Evolutionary conservation across 176 grass and related monocot genomes (phyloP).

Genomic region (Oryza glumipatula): DNA sequence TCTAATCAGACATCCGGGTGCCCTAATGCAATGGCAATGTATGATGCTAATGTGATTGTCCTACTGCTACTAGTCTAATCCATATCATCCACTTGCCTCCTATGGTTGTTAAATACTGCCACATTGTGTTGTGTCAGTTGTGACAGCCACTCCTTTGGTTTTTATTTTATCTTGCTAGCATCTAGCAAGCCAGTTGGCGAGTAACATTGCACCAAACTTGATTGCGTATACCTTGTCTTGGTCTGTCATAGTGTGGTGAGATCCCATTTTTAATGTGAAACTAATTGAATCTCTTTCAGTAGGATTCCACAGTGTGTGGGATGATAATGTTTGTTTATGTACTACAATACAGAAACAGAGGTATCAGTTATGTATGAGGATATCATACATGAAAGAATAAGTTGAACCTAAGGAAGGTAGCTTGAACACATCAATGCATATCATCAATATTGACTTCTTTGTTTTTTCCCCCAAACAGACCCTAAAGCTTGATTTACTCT

Average conservation of each 20-base stretch:
- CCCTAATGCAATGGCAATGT: neutral
- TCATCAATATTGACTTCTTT: neutral
- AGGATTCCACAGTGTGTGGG: conserved; percentile 39
- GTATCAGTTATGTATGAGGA: conserved; percentile 3
- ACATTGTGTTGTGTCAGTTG: conserved; percentile 32
- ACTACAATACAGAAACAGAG: conserved; percentile 22
- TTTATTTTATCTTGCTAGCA: conserved; percentile 37
- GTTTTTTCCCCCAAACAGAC: neutral
- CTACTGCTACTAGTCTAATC: neutral
- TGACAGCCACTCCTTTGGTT: conserved; percentile 35
- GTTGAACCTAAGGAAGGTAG: conserved; percentile 12
- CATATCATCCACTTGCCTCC: conserved; percentile 24
- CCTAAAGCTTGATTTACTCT: neutral
- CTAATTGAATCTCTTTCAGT: conserved; percentile 18
- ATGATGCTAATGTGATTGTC: neutral
- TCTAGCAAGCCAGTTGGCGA: conserved; percentile 42
- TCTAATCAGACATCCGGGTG: conserved; percentile 31
- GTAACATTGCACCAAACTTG: conserved; percentile 37
- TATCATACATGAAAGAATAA: conserved; percentile 18
- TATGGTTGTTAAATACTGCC: conserved; percentile 50
- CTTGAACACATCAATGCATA: conserved; percentile 28
- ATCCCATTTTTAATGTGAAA: conserved; percentile 40
- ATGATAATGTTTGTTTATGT: conserved; percentile 23
- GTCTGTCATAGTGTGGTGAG: conserved; percentile 26
- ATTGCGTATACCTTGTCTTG: conserved; percentile 38